phyloP scores from a whole-genome alignment of 768 basidiomycete species.

The Lanmaoa rubissima region DNA sequence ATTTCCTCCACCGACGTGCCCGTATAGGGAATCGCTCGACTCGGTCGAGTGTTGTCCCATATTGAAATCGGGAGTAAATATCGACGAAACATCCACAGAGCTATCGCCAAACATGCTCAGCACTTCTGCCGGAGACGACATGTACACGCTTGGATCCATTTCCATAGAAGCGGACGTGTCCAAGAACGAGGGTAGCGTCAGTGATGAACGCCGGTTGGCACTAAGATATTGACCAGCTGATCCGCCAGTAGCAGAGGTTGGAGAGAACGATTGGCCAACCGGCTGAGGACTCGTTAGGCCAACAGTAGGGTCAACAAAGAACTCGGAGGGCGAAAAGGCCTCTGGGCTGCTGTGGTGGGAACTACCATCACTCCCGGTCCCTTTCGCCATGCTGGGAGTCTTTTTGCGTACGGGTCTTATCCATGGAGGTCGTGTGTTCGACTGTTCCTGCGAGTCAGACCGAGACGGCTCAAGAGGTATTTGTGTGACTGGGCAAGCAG shows the following conservation, averaged over 20 bases:
- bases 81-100: conserved; percentile 35
- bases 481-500: conserved; percentile 58
- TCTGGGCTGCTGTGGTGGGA: conserved; percentile 59
- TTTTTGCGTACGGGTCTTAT: conserved; percentile 85
- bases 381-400: conserved; percentile 46
- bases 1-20: conserved; percentile 20
- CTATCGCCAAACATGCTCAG: conserved; percentile 56
- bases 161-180: conserved; percentile 39
- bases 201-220: conserved; percentile 23
- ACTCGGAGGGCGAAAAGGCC: conserved; percentile 62
- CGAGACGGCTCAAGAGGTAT: conserved; percentile 77
- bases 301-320: conserved; percentile 49
- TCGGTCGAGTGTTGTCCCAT: conserved; percentile 28
- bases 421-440: conserved; percentile 72
- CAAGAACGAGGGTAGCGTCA: conserved; percentile 27
- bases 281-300: conserved; percentile 27
- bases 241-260: conserved; percentile 14
- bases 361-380: conserved; percentile 43
- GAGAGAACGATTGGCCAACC: conserved; percentile 19
- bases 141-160: conserved; percentile 50
- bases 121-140: conserved; percentile 56
- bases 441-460: conserved; percentile 48
- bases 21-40: conserved; percentile 29
- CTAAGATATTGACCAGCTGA: conserved; percentile 26
- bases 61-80: conserved; percentile 32